A percentile compares a stretch with the other conserved stretches of the same genome.
Evolutionary conservation across 495 filamentous ascomycete genomes (phyloP).

Genomic region (Aspergillus ellipticus): DNA sequence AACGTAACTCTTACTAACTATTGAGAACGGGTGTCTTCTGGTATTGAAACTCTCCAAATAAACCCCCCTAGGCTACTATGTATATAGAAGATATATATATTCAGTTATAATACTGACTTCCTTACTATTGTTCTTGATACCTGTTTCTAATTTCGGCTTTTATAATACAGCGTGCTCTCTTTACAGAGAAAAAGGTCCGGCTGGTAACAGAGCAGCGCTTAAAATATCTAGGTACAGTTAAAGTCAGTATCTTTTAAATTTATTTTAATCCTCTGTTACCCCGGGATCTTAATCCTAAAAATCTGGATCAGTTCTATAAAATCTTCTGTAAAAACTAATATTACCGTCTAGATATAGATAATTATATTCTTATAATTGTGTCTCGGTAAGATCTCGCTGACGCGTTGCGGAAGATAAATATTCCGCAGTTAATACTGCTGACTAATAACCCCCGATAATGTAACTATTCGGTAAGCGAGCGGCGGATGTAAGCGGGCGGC

Average conservation of each 20-base stretch:
- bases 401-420: conserved; percentile 5
- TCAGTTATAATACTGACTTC: neutral
- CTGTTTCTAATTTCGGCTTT: neutral
- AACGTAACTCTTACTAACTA: too few species aligned
- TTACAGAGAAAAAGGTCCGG: conserved; percentile 11
- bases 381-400: conserved; percentile 16
- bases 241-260: conserved; percentile 20
- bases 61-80: too few species aligned
- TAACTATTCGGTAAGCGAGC: too few species aligned
- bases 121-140: neutral
- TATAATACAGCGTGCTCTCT: neutral
- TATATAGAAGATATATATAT: neutral
- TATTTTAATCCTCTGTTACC: conserved; percentile 9
- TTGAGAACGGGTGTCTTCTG: too few species aligned
- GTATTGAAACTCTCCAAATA: too few species aligned
- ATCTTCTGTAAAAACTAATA: conserved; percentile 25
- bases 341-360: conserved; percentile 18
- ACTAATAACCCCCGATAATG: conserved; percentile 1
- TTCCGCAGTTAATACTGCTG: conserved; percentile 8
- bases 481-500: too few species aligned
- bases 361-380: conserved; percentile 26
- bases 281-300: conserved; percentile 15
- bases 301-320: conserved; percentile 21
- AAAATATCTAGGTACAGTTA: conserved; percentile 17
- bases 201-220: conserved; percentile 11